phyloP scores from a whole-genome alignment of 176 grass and related monocot species.

The Aegilops tauschii region DNA sequence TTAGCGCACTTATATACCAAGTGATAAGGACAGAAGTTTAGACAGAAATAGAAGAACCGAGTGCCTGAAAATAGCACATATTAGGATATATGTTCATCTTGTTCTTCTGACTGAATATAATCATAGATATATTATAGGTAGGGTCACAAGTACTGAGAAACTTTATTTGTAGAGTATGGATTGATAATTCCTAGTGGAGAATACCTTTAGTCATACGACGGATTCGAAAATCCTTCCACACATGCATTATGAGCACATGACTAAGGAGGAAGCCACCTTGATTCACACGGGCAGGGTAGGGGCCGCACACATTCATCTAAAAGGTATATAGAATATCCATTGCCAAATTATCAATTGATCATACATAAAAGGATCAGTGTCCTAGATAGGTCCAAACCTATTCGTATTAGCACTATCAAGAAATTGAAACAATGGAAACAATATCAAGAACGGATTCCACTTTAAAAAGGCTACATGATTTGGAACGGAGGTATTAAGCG shows the following conservation, averaged over 20 bases:
- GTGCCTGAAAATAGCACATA: neutral
- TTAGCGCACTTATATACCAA: too few relatives aligned
- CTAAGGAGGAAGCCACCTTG: conserved; percentile 37
- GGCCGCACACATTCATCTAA: too few relatives aligned
- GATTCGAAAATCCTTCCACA: neutral
- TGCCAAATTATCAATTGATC: too few relatives aligned
- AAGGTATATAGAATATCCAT: too few relatives aligned
- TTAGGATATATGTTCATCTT: conserved; percentile 4
- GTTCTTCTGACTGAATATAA: neutral
- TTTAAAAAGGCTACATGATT: too few relatives aligned
- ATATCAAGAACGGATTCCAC: too few relatives aligned
- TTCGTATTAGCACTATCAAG: too few relatives aligned
- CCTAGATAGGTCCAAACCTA: too few relatives aligned
- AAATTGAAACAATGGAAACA: too few relatives aligned
- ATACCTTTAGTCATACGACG: neutral
- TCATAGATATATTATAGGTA: neutral
- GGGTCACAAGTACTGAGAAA: neutral
- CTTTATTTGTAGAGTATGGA: neutral
- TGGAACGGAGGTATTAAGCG: too few relatives aligned
- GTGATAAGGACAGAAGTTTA: neutral
- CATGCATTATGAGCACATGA: neutral
- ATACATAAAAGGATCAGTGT: too few relatives aligned
- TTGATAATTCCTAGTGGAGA: neutral
- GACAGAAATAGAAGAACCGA: neutral
- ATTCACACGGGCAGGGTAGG: conserved; percentile 31